Evolutionary conservation across 2,329 filamentous ascomycete species (phyloP).

Genomic region (Fusarium incarnatum): DNA sequence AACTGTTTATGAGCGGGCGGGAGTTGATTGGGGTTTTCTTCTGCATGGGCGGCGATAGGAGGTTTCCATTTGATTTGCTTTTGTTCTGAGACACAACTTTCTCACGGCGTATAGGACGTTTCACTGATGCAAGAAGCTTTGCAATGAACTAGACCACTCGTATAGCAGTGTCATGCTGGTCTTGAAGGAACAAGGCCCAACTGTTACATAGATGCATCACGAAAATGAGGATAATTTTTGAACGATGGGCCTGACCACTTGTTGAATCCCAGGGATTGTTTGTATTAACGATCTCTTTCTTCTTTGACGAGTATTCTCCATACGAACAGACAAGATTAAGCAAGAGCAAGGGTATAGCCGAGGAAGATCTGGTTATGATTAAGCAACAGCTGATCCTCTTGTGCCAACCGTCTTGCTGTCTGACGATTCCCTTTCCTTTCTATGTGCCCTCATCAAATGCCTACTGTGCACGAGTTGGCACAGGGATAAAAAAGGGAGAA

Average conservation of each 20-base stretch:
- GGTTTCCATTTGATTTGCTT: constrained; percentile 19
- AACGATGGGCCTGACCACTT: constrained; percentile 3
- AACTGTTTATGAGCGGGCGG: constrained; percentile 19
- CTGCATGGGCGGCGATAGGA: constrained; percentile 35
- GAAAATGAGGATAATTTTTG: constrained; percentile 14
- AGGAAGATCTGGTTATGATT: constrained; percentile 24
- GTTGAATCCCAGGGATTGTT: neutral
- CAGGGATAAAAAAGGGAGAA: constrained; percentile 19
- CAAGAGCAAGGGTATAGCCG: constrained; percentile 4
- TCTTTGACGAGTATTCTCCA: constrained; percentile 5
- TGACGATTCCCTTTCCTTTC: constrained; percentile 14
- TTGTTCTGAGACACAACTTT: constrained; percentile 5
- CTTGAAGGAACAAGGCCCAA: constrained; percentile 1
- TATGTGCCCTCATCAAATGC: constrained; percentile 22
- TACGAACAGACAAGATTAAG: constrained; percentile 5
- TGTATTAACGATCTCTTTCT: constrained; percentile 14
- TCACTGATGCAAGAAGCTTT: constrained; percentile 19
- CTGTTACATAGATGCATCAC: constrained; percentile 23
- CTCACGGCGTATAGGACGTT: constrained; percentile 22
- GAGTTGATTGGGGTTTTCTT: constrained; percentile 37
- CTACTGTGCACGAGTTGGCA: constrained; percentile 26
- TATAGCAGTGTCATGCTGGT: neutral
- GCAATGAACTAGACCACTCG: constrained; percentile 11
- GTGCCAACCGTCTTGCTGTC: neutral
- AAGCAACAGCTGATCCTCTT: constrained; percentile 12